Evolutionary conservation across 345 rosid species (phyloP).

Genomic region (Populus nigra): DNA sequence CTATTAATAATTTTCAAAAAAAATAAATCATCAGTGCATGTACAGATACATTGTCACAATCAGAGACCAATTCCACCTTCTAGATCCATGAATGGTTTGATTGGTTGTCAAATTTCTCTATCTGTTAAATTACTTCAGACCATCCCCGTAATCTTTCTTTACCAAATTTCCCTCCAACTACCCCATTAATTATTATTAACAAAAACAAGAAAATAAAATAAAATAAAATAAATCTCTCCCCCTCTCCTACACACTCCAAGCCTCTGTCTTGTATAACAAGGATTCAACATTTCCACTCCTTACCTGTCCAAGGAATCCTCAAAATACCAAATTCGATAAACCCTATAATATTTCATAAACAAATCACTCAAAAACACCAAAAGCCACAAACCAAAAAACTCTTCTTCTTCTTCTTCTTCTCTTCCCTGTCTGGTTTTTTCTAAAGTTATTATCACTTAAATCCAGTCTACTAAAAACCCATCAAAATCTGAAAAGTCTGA

Average conservation of each 20-base stretch:
- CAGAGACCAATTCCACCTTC: no score
- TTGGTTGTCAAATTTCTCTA: no score
- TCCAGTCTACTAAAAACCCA: neutral
- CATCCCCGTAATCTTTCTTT: no score
- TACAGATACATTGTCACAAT: no score
- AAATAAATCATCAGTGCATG: no score
- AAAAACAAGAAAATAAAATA: no score
- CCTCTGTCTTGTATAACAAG: neutral
- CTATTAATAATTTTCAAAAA: no score
- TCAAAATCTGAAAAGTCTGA: neutral
- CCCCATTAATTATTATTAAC: no score
- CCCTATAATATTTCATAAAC: slow-evolving; percentile 27
- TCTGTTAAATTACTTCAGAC: no score
- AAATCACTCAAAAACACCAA: neutral
- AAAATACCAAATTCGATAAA: slow-evolving; percentile 29
- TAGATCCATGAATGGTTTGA: no score
- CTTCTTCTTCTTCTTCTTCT: no score
- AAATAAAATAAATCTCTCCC: neutral
- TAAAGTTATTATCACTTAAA: neutral
- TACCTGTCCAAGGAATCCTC: slow-evolving; percentile 3
- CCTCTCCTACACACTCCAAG: neutral
- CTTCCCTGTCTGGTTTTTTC: neutral
- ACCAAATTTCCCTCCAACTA: no score
- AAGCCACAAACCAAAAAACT: neutral
- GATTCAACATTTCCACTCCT: slow-evolving; percentile 22